Percentiles rank a stretch among this genome's conserved stretches.
Conservation (phyloP, 495 filamentous ascomycete species). For the Penicillium mononematosum region DNA sequence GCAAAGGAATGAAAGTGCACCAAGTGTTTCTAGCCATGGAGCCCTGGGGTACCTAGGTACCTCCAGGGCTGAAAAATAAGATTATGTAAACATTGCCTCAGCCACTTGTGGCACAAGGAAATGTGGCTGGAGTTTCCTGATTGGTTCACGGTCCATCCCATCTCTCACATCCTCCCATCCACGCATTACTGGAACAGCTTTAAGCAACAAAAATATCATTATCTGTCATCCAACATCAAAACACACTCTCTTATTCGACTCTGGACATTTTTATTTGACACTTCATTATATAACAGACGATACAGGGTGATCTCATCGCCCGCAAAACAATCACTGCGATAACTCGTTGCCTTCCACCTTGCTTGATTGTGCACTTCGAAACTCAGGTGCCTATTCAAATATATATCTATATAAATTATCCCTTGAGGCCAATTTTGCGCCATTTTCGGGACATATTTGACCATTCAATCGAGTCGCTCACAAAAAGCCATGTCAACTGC, state of each 20-base stretch:
- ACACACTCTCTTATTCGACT: not conserved
- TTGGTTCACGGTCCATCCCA: slow-evolving; percentile 9
- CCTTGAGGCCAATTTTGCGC: not conserved
- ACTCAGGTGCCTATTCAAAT: not conserved
- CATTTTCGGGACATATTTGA: not conserved
- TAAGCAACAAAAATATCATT: slow-evolving; percentile 2
- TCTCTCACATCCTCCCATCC: slow-evolving; percentile 16
- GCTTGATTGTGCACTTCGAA: not conserved
- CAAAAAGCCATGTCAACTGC: slow-evolving; percentile 5
- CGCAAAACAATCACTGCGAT: not conserved
- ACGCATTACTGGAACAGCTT: not conserved
- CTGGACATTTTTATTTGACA: not conserved
- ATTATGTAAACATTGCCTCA: not conserved
- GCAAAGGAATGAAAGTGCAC: not conserved
- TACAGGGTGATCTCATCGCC: not conserved
- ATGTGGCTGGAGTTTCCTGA: slow-evolving; percentile 11
- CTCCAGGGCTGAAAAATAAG: no score
- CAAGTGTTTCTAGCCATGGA: not conserved
- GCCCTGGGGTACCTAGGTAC: no score
- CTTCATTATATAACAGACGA: not conserved
- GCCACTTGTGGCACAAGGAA: slow-evolving; percentile 14
- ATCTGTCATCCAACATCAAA: not conserved
- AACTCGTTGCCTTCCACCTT: not conserved
- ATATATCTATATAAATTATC: not conserved
- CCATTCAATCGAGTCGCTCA: not conserved